Conservation (phyloP, 2,329 filamentous ascomycete species). For the Westerdykella sp. region DNA sequence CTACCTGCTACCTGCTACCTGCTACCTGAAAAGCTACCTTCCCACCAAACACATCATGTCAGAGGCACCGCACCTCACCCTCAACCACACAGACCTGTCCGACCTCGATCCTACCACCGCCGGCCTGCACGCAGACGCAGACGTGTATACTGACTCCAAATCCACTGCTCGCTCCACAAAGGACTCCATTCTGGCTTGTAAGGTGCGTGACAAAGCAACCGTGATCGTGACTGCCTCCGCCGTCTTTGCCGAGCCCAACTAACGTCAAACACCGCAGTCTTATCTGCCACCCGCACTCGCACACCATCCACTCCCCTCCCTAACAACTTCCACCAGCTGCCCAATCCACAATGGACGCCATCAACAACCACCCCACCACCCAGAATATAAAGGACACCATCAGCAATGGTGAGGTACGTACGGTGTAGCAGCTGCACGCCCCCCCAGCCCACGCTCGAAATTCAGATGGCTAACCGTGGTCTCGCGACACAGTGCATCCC, state of each 20-base stretch:
- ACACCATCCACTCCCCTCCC: slow-evolving; percentile 22
- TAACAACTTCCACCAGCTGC: slow-evolving; percentile 40
- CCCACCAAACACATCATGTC: slow-evolving; percentile 17
- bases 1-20: too few species aligned
- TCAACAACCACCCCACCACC: slow-evolving; percentile 46
- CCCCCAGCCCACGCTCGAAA: slow-evolving; percentile 2
- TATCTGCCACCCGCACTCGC: slow-evolving; percentile 33
- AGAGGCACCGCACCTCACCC: slow-evolving; percentile 27
- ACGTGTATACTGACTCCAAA: slow-evolving; percentile 2
- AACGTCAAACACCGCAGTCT: slow-evolving; percentile 32
- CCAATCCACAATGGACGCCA: slow-evolving; percentile 43
- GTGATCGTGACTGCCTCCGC: background rate
- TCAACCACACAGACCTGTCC: slow-evolving; percentile 19
- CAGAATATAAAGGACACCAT: slow-evolving; percentile 40
- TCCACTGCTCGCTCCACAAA: slow-evolving; percentile 25
- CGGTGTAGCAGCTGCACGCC: slow-evolving; percentile 2
- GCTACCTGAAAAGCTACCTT: background rate
- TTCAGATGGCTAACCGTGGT: slow-evolving; percentile 21
- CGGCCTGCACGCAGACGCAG: background rate
- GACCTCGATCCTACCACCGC: slow-evolving; percentile 21
- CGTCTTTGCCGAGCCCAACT: slow-evolving; percentile 30
- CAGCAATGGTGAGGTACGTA: slow-evolving; percentile 40
- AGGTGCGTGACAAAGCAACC: slow-evolving; percentile 38
- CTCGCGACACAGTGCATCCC: slow-evolving; percentile 22
- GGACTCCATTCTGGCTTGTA: slow-evolving; percentile 38